Percentiles rank a stretch among this genome's conserved stretches.
Evolutionary conservation across 1,284 basidiomycete genomes (phyloP).

Genomic region (Uromyces viciae-fabae): DNA sequence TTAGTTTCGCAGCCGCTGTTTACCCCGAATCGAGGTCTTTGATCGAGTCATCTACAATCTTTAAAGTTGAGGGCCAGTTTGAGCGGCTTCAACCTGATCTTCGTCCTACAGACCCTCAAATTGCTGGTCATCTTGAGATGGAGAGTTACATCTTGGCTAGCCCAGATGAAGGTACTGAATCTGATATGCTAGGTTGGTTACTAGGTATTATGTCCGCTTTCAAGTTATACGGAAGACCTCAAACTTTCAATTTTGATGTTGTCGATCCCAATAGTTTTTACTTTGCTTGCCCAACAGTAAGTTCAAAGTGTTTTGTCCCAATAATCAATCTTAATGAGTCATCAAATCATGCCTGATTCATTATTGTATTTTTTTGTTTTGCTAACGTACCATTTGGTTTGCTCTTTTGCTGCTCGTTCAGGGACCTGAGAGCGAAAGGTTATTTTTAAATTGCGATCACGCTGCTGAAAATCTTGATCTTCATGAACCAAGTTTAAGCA

Average conservation of each 20-base stretch:
- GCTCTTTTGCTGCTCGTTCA: conserved; percentile 48
- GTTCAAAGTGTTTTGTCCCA: too few relatives aligned
- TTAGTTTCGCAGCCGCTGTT: conserved; percentile 67
- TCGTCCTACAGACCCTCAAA: conserved; percentile 54
- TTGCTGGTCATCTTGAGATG: conserved; percentile 48
- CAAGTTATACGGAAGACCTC: conserved; percentile 51
- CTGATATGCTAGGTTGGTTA: conserved; percentile 92
- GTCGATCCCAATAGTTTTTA: conserved; percentile 49
- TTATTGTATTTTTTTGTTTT: conserved; percentile 27
- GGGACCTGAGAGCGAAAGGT: conserved; percentile 59
- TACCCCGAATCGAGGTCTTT: conserved; percentile 92
- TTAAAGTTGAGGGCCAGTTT: conserved; percentile 78
- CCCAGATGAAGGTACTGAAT: conserved; percentile 64
- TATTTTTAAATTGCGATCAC: conserved; percentile 79
- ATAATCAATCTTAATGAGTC: too few relatives aligned
- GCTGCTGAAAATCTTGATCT: conserved; percentile 73
- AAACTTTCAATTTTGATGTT: conserved; percentile 50
- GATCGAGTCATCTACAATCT: conserved; percentile 76
- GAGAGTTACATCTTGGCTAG: conserved; percentile 83
- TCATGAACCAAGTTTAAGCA: conserved; percentile 70
- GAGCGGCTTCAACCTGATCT: conserved; percentile 61
- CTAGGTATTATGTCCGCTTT: conserved; percentile 60
- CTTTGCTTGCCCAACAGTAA: conserved; percentile 30
- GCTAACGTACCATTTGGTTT: neutral
- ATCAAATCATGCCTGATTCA: too few relatives aligned